These are phyloP conservation scores for Neofusicoccum cordaticola DNA, from an alignment of 2,329 filamentous ascomycete genomes.

Conservation along the genomic window DNA sequence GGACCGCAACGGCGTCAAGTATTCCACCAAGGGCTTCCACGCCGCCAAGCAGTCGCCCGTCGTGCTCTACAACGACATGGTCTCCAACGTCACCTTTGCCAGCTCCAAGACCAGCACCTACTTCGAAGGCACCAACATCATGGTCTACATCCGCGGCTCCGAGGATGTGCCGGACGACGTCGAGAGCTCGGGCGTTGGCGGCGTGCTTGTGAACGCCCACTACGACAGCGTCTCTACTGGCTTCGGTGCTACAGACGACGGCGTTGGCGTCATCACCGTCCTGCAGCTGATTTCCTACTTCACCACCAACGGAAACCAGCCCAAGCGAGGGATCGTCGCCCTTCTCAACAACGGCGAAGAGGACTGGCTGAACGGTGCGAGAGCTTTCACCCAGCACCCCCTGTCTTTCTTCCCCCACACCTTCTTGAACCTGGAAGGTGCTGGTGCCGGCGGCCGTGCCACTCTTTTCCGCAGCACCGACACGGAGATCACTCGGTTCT, in stretches of 20 bases:
- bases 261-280: conserved; percentile 81
- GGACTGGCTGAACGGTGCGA: conserved; percentile 83
- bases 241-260: conserved; percentile 91
- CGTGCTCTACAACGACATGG: conserved; percentile 74
- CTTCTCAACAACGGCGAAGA: conserved; percentile 96
- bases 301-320: conserved; percentile 66
- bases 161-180: conserved; percentile 58
- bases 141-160: conserved; percentile 83
- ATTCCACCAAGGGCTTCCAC: conserved; percentile 30
- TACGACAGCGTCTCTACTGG: conserved; percentile 92
- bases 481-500: conserved; percentile 77
- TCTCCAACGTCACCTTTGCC: conserved; percentile 74
- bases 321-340: conserved; percentile 75
- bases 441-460: conserved; percentile 85
- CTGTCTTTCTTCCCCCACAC: conserved; percentile 77
- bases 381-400: conserved; percentile 79
- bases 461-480: conserved; percentile 87
- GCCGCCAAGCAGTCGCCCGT: conserved; percentile 32
- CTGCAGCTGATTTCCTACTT: conserved; percentile 87
- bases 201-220: conserved; percentile 90
- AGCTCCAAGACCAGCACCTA: conserved; percentile 60
- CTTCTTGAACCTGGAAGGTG: conserved; percentile 93
- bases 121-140: conserved; percentile 89
- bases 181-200: conserved; percentile 50
- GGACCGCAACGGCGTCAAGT: conserved; percentile 56